These are phyloP conservation scores for Dacryopinax primogenitus DNA, from an alignment of 768 basidiomycete species.

Conservation along the genomic window DNA sequence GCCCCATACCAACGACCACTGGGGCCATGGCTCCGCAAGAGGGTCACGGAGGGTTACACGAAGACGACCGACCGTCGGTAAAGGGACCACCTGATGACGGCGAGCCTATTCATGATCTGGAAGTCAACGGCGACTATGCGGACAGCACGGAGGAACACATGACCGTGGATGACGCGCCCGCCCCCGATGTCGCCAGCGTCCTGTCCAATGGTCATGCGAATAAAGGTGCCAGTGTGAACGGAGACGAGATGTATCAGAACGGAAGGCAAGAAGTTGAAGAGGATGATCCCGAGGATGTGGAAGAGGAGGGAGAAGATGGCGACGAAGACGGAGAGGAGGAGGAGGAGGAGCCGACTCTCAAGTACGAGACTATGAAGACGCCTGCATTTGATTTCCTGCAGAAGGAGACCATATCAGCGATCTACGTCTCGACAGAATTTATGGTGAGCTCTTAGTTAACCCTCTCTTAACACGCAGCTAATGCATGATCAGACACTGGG, in stretches of 20 bases:
- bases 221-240: too few species aligned
- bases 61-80: neutral
- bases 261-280: slow-evolving; percentile 10
- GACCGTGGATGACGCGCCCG: neutral
- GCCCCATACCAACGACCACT: neutral
- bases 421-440: slow-evolving; percentile 58
- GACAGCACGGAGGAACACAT: neutral
- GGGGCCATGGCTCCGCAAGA: neutral
- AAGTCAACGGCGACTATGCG: neutral
- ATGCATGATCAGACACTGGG: slow-evolving; percentile 55
- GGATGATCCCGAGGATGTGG: slow-evolving; percentile 16
- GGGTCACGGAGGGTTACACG: neutral
- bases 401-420: slow-evolving; percentile 79
- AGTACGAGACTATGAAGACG: slow-evolving; percentile 74
- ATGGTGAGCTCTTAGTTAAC: slow-evolving; percentile 39
- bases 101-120: neutral
- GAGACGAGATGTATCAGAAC: neutral
- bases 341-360: slow-evolving; percentile 82
- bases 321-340: slow-evolving; percentile 56
- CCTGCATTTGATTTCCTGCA: slow-evolving; percentile 60
- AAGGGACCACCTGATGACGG: neutral
- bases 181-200: neutral
- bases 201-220: neutral
- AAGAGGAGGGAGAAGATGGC: slow-evolving; percentile 36
- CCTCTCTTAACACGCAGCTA: slow-evolving; percentile 12